phyloP scores from a whole-genome alignment of 2,329 filamentous ascomycete genomes.

The Pseudopithomyces chartarum region DNA sequence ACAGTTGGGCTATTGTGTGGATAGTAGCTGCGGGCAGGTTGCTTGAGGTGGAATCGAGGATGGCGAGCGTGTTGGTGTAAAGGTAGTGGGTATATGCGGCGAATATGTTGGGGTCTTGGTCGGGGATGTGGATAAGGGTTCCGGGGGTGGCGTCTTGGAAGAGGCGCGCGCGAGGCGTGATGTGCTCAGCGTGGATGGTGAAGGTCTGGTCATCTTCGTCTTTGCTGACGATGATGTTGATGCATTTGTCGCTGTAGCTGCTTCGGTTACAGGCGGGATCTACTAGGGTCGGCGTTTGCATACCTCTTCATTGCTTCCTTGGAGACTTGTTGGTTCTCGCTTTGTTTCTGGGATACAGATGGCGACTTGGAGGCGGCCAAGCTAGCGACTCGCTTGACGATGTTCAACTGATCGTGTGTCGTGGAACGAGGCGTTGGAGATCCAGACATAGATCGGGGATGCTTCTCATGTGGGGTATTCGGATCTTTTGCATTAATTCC shows the following conservation, averaged over 20 bases:
- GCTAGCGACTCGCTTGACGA: no score
- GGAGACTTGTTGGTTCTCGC: not conserved
- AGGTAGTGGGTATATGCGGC: not conserved
- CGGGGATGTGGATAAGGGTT: not conserved
- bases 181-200: not conserved
- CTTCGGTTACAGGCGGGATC: not conserved
- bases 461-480: not conserved
- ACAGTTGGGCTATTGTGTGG: not conserved
- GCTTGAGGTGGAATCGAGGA: not conserved
- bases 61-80: not conserved
- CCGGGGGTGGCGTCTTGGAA: not conserved
- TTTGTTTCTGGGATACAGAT: not conserved
- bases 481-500: not conserved
- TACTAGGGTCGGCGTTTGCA: not conserved
- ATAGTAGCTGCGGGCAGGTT: not conserved
- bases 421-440: not conserved
- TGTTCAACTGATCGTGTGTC: not conserved
- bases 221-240: not conserved
- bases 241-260: not conserved
- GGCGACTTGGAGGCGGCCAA: not conserved
- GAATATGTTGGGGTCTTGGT: not conserved
- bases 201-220: not conserved
- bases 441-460: not conserved
- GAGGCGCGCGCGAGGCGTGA: not conserved
- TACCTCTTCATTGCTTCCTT: not conserved